Conservation (phyloP, 2,329 filamentous ascomycete genomes). For the Immersiporthe knoxdaviesiana region DNA sequence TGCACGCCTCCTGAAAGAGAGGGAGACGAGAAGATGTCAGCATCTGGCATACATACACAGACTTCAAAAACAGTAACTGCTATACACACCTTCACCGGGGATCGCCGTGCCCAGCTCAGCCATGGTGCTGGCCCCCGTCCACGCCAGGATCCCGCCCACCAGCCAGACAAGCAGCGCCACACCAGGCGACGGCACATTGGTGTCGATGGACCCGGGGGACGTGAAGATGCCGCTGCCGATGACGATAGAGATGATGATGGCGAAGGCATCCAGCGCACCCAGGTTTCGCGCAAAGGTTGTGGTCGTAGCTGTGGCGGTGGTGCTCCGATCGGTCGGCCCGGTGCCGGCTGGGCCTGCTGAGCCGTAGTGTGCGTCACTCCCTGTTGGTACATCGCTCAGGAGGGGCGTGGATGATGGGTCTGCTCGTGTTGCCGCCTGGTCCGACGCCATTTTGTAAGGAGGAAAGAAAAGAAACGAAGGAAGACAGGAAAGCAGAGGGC, state of each 20-base stretch:
- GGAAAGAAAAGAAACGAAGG: neutral
- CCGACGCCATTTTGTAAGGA: neutral
- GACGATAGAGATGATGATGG: slow-evolving; percentile 65
- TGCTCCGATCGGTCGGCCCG: slow-evolving; percentile 27
- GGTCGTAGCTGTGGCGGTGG: too few relatives aligned
- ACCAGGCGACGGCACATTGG: slow-evolving; percentile 65
- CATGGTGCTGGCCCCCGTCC: slow-evolving; percentile 66
- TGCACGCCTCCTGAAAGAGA: slow-evolving; percentile 57
- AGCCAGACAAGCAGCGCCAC: slow-evolving; percentile 63
- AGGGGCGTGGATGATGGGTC: neutral
- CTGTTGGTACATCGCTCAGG: neutral
- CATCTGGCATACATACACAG: neutral
- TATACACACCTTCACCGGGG: slow-evolving; percentile 55
- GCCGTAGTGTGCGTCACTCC: neutral
- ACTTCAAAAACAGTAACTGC: too few relatives aligned
- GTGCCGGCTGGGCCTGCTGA: neutral
- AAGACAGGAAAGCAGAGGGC: neutral
- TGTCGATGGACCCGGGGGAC: slow-evolving; percentile 64
- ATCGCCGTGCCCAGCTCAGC: slow-evolving; percentile 67
- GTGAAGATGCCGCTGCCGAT: slow-evolving; percentile 69
- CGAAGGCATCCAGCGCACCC: slow-evolving; percentile 55
- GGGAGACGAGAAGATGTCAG: neutral
- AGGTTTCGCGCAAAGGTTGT: slow-evolving; percentile 48
- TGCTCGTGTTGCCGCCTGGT: neutral
- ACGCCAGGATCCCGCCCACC: slow-evolving; percentile 63